Evolutionary conservation across 83 land plant genomes (phyloP).

Genomic region (Picea abies): DNA sequence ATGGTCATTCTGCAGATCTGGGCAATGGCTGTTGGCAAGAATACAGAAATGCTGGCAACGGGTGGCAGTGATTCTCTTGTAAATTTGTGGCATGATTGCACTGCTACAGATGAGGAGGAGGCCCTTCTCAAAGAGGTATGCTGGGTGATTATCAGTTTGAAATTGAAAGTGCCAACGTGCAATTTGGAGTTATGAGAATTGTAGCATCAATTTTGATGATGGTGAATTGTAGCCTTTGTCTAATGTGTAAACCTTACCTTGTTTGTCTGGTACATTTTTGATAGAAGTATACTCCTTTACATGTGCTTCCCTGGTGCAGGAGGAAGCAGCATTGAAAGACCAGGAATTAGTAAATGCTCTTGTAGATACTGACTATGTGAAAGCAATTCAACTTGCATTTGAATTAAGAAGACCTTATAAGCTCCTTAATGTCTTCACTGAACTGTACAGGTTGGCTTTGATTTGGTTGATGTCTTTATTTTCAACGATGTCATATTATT

Average conservation of each 20-base stretch:
- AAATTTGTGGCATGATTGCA: no score
- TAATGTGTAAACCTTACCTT: neutral
- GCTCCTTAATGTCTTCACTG: slow-evolving; percentile 75
- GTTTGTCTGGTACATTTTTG: neutral
- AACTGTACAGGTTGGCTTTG: slow-evolving; percentile 61
- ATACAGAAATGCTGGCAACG: slow-evolving; percentile 81
- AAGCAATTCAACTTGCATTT: slow-evolving; percentile 88
- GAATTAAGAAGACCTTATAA: slow-evolving; percentile 87
- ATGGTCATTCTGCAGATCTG: slow-evolving; percentile 57
- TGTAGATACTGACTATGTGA: slow-evolving; percentile 74
- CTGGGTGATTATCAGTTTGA: neutral
- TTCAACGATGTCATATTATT: neutral
- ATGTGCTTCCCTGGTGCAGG: slow-evolving; percentile 45
- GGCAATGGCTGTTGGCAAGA: slow-evolving; percentile 91
- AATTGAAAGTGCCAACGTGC: neutral
- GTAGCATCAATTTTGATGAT: neutral
- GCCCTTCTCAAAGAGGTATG: slow-evolving; percentile 12
- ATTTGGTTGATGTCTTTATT: neutral
- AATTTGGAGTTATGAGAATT: neutral
- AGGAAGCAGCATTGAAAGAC: slow-evolving; percentile 80
- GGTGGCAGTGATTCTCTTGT: slow-evolving; percentile 45
- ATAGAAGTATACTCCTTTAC: neutral
- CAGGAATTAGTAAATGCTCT: slow-evolving; percentile 95
- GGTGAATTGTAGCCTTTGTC: neutral
- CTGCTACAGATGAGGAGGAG: no score